Conservation (phyloP, 192 early-diverging fungal species). For the Phycomyces nitens region DNA sequence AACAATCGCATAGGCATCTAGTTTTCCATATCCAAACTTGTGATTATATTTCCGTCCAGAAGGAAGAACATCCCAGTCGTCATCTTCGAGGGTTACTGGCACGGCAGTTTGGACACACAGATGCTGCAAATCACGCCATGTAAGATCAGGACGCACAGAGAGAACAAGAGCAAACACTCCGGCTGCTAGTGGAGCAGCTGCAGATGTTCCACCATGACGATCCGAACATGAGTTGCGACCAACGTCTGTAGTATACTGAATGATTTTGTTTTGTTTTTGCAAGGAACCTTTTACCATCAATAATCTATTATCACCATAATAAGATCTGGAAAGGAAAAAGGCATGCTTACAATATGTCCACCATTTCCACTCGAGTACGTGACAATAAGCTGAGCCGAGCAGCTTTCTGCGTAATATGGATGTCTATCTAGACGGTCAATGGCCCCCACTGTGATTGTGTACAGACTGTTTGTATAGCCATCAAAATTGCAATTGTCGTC, state of each 20-base stretch:
- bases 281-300: neutral
- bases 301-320: neutral
- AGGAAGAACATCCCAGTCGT: conserved; percentile 69
- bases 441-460: conserved; percentile 91
- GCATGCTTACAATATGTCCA: conserved; percentile 64
- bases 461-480: conserved; percentile 94
- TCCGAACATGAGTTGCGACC: conserved; percentile 70
- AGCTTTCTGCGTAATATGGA: conserved; percentile 84
- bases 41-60: conserved; percentile 81
- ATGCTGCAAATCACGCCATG: conserved; percentile 93
- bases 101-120: conserved; percentile 75
- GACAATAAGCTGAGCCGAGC: conserved; percentile 83
- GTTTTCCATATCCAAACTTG: conserved; percentile 90
- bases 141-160: conserved; percentile 84
- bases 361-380: conserved; percentile 83
- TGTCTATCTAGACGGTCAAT: conserved; percentile 73
- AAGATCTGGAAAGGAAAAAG: neutral
- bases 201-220: conserved; percentile 90
- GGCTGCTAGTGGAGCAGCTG: conserved; percentile 89
- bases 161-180: conserved; percentile 88
- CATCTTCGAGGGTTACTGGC: conserved; percentile 64
- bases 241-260: conserved; percentile 82
- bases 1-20: conserved; percentile 82
- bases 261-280: neutral
- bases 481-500: conserved; percentile 96